These are phyloP conservation scores for Colletotrichum noveboracense DNA, from an alignment of 2,329 filamentous ascomycete genomes.

Conservation along the genomic window DNA sequence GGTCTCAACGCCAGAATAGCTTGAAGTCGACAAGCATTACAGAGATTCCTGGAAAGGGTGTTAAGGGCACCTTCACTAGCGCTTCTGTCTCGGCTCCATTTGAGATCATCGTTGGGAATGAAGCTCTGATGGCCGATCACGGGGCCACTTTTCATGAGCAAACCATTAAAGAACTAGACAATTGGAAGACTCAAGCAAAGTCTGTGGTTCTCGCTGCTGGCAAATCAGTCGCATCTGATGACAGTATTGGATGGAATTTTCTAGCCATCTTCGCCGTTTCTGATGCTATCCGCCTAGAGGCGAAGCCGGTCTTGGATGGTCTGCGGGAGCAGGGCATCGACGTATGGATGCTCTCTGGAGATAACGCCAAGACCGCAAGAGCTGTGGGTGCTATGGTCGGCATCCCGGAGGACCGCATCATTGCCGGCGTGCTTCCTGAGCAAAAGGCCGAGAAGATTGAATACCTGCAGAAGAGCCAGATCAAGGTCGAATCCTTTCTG, in stretches of 20 bases:
- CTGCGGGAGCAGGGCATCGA: slow-evolving; percentile 70
- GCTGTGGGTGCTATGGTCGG: slow-evolving; percentile 79
- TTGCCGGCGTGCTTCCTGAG: slow-evolving; percentile 85
- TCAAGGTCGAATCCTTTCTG: background rate
- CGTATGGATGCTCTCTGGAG: slow-evolving; percentile 92
- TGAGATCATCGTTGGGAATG: slow-evolving; percentile 74
- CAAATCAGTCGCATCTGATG: slow-evolving; percentile 26
- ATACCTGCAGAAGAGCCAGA: slow-evolving; percentile 57
- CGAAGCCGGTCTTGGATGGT: slow-evolving; percentile 66
- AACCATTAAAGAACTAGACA: slow-evolving; percentile 44
- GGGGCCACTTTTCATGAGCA: slow-evolving; percentile 41
- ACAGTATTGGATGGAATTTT: slow-evolving; percentile 51
- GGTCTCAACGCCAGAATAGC: slow-evolving; percentile 33
- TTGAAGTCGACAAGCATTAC: slow-evolving; percentile 51
- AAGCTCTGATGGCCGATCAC: slow-evolving; percentile 65
- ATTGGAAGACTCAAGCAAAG: slow-evolving; percentile 68
- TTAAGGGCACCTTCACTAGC: slow-evolving; percentile 59
- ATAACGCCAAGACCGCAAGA: slow-evolving; percentile 81
- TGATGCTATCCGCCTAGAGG: slow-evolving; percentile 80
- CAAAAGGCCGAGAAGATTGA: slow-evolving; percentile 79
- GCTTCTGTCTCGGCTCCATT: slow-evolving; percentile 35
- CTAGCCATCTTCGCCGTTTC: slow-evolving; percentile 76
- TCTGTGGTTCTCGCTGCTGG: slow-evolving; percentile 65
- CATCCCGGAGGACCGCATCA: slow-evolving; percentile 75
- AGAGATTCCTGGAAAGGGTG: slow-evolving; percentile 75